These are phyloP conservation scores for Mycena venus DNA, from an alignment of 768 basidiomycete species.

Conservation along the genomic window DNA sequence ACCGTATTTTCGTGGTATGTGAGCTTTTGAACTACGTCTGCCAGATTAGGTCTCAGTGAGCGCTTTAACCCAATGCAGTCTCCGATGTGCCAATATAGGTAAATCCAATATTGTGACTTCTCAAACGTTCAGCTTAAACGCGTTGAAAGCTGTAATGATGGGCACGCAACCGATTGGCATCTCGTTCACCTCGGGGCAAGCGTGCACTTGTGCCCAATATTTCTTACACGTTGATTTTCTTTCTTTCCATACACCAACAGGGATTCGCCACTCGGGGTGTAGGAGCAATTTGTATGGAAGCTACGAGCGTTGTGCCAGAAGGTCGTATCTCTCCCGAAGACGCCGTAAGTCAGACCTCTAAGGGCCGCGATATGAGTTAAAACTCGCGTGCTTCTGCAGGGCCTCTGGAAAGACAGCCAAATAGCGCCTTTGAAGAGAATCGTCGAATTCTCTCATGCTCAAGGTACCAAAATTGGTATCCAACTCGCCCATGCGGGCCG, in stretches of 20 bases:
- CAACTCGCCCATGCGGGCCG: conserved; percentile 83
- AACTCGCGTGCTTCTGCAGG: conserved; percentile 52
- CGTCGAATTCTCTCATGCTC: conserved; percentile 81
- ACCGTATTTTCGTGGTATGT: conserved; percentile 77
- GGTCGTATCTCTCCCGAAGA: conserved; percentile 85
- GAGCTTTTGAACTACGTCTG: not conserved
- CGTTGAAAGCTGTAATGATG: conserved; percentile 46
- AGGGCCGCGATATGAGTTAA: not conserved
- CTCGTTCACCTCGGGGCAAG: conserved; percentile 80
- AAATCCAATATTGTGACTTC: conserved; percentile 47
- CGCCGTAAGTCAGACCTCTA: conserved; percentile 53
- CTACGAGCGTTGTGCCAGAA: conserved; percentile 79
- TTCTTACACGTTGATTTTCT: not conserved
- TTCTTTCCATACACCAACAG: conserved; percentile 41
- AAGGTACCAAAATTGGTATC: conserved; percentile 79
- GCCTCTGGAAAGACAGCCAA: conserved; percentile 84
- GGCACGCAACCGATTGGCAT: conserved; percentile 88
- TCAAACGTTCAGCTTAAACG: not conserved
- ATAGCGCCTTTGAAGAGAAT: conserved; percentile 78
- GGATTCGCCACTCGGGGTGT: conserved; percentile 78
- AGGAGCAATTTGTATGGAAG: no score
- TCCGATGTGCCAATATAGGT: conserved; percentile 89
- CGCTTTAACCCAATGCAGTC: conserved; percentile 56
- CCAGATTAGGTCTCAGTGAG: not conserved
- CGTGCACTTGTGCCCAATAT: not conserved